Evolutionary conservation across 1,139 yeast species (phyloP).

Genomic region (Neolecta irregularis): DNA sequence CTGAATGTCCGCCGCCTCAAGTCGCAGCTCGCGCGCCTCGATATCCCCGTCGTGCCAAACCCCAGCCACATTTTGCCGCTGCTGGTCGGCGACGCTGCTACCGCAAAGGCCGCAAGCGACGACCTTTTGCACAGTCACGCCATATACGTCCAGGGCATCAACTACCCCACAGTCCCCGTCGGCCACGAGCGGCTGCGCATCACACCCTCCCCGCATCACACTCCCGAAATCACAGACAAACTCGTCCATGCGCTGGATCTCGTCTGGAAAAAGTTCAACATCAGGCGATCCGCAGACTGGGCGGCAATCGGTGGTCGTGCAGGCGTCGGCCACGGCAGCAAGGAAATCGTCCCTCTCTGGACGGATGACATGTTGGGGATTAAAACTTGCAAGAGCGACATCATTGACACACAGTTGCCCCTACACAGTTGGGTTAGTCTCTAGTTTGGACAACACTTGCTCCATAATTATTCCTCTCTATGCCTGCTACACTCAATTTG

Average conservation of each 20-base stretch:
- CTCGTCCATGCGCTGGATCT: constrained; percentile 65
- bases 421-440: no score
- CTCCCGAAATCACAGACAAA: constrained; percentile 55
- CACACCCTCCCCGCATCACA: constrained; percentile 97
- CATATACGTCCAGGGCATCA: constrained; percentile 93
- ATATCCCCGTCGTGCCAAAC: constrained; percentile 91
- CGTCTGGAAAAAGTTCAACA: constrained; percentile 66
- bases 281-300: no score
- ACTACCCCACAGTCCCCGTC: constrained; percentile 93
- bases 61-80: constrained; percentile 96
- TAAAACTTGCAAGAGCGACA: no score
- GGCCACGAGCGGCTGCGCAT: constrained; percentile 93
- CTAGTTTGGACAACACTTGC: no score
- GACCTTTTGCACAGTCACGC: constrained; percentile 65
- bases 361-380: no score
- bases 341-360: no score
- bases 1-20: constrained; percentile 74
- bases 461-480: no score
- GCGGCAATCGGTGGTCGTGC: no score
- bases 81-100: constrained; percentile 82
- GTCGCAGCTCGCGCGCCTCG: constrained; percentile 46
- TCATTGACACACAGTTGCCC: no score
- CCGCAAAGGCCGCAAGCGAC: constrained; percentile 85
- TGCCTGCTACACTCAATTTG: no score
- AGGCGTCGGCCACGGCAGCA: no score